A percentile compares a stretch with the other conserved stretches of the same genome.
phyloP scores from a whole-genome alignment of 1,284 basidiomycete species.

The Cryptococcus sp. region DNA sequence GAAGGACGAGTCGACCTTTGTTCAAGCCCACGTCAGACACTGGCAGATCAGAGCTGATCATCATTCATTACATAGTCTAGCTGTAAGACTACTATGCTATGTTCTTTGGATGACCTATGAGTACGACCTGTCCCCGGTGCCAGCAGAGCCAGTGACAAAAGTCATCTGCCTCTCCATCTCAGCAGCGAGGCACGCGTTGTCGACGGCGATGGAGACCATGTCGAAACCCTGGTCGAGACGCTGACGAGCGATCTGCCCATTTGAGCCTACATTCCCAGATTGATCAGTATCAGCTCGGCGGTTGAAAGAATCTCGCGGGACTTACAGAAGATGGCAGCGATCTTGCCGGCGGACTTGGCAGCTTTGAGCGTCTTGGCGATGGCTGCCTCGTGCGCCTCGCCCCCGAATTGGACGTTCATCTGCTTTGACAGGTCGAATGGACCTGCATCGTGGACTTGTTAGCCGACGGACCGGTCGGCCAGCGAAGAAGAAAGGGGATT shows the following conservation, averaged over 20 bases:
- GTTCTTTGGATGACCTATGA: slow-evolving; percentile 4
- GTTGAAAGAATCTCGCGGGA: neutral
- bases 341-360: slow-evolving; percentile 64
- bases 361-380: slow-evolving; percentile 63
- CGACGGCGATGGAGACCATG: slow-evolving; percentile 47
- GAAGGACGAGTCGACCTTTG: no score
- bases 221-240: slow-evolving; percentile 62
- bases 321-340: slow-evolving; percentile 58
- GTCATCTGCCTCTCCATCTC: slow-evolving; percentile 24
- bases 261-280: slow-evolving; percentile 43
- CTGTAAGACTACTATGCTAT: no score
- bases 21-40: no score
- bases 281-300: neutral
- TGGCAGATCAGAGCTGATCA: no score
- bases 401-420: slow-evolving; percentile 33
- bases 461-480: no score
- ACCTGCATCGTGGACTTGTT: slow-evolving; percentile 8
- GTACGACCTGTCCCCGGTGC: slow-evolving; percentile 18
- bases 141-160: slow-evolving; percentile 13
- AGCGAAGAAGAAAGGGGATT: no score
- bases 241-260: slow-evolving; percentile 57
- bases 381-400: slow-evolving; percentile 56
- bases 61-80: no score
- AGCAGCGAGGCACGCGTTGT: slow-evolving; percentile 24
- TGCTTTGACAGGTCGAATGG: slow-evolving; percentile 65